phyloP scores from a whole-genome alignment of 805 yeast species.

The Pichia cabralensis region DNA sequence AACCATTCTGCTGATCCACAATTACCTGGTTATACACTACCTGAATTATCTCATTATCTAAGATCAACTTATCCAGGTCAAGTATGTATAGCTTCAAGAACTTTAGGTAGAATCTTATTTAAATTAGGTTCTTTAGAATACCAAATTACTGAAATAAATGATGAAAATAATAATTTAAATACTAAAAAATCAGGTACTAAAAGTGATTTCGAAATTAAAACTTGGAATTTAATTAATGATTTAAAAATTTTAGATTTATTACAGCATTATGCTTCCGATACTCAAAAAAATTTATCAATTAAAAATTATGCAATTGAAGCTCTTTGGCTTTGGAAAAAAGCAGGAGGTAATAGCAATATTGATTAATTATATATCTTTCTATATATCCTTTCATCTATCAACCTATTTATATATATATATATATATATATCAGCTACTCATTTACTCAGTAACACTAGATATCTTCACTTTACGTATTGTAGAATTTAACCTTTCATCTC shows the following conservation, averaged over 20 bases:
- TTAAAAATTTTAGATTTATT: constrained; percentile 56
- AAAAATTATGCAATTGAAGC: constrained; percentile 83
- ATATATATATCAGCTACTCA: no score
- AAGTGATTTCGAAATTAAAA: constrained; percentile 37
- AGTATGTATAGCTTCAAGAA: constrained; percentile 76
- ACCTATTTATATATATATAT: no score
- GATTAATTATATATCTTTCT: no score
- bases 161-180: constrained; percentile 16
- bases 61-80: constrained; percentile 79
- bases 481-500: constrained; percentile 77
- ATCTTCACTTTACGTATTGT: constrained; percentile 38
- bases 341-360: constrained; percentile 31
- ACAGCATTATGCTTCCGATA: constrained; percentile 59
- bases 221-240: constrained; percentile 66
- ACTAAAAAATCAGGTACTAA: constrained; percentile 25
- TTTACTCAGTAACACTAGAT: constrained; percentile 13
- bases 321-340: constrained; percentile 75
- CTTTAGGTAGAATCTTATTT: constrained; percentile 78
- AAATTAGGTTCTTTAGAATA: constrained; percentile 59
- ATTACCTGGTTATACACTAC: constrained; percentile 84
- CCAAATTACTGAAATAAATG: constrained; percentile 27
- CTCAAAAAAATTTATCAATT: constrained; percentile 53
- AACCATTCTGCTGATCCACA: constrained; percentile 88
- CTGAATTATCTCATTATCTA: constrained; percentile 70
- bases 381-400: no score